A percentile compares a stretch with the other conserved stretches of the same genome.
Evolutionary conservation across 2,329 filamentous ascomycete species (phyloP).

Genomic region (Daldinia sp.): DNA sequence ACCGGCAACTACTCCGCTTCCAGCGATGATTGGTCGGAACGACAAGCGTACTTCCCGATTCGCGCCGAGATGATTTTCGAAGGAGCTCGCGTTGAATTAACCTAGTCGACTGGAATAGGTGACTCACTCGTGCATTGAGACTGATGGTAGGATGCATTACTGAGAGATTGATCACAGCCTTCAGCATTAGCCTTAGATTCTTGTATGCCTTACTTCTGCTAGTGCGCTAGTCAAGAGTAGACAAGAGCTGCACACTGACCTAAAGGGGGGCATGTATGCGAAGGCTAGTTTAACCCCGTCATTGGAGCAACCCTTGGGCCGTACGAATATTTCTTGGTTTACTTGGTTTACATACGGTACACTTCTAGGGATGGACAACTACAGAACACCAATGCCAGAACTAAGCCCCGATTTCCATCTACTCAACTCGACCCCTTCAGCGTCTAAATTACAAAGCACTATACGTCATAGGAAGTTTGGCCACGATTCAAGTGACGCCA

Average conservation of each 20-base stretch:
- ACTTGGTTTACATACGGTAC: constrained; percentile 20
- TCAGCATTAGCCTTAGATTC: constrained; percentile 13
- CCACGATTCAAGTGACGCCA: constrained; percentile 26
- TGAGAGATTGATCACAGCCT: constrained; percentile 18
- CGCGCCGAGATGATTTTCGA: constrained; percentile 20
- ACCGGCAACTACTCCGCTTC: constrained; percentile 16
- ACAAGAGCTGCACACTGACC: constrained; percentile 18
- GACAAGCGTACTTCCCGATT: constrained; percentile 29
- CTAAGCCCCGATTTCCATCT: constrained; percentile 13
- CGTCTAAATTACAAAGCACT: neutral
- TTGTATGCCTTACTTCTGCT: constrained; percentile 5
- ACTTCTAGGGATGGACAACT: constrained; percentile 15
- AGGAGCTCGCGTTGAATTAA: constrained; percentile 27
- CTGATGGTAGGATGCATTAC: constrained; percentile 13
- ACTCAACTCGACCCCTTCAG: constrained; percentile 12
- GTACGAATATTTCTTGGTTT: constrained; percentile 17
- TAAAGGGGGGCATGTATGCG: constrained; percentile 14
- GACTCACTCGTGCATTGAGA: constrained; percentile 28
- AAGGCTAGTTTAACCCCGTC: constrained; percentile 2
- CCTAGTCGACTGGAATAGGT: constrained; percentile 26
- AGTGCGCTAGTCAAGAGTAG: constrained; percentile 15
- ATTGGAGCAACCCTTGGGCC: constrained; percentile 17
- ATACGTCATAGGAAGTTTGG: constrained; percentile 31
- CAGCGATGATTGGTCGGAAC: constrained; percentile 31
- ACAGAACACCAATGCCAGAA: constrained; percentile 16